Evolutionary conservation across 139 green algal species (phyloP).

Genomic region (Micromonas commoda): DNA sequence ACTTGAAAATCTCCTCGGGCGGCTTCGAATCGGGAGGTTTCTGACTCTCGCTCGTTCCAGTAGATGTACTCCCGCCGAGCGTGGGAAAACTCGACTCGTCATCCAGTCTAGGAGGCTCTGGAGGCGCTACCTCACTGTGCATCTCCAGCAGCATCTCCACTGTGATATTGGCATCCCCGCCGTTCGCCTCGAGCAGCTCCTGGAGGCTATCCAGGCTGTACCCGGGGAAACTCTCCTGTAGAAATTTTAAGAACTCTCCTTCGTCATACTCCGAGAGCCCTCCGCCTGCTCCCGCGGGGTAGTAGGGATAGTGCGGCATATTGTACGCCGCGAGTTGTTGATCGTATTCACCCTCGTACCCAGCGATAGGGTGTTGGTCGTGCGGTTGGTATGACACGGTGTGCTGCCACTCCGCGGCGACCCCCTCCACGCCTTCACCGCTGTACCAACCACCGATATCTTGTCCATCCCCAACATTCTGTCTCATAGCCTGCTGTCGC

Average conservation of each 20-base stretch:
- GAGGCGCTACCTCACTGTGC: neutral
- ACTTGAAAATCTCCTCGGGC: slow-evolving; percentile 4
- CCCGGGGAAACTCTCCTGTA: neutral
- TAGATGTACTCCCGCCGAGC: neutral
- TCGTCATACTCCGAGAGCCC: neutral
- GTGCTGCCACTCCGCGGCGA: no score
- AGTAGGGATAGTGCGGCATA: neutral
- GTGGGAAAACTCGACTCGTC: slow-evolving; percentile 21
- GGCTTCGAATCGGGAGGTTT: neutral
- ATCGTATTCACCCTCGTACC: no score
- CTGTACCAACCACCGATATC: neutral
- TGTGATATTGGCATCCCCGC: neutral
- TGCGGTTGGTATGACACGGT: no score
- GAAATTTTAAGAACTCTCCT: neutral
- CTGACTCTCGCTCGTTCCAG: neutral
- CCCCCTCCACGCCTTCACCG: neutral
- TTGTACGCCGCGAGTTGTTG: neutral
- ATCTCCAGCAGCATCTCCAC: slow-evolving; percentile 18
- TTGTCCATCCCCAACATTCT: neutral
- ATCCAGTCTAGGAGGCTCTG: neutral
- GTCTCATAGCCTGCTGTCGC: neutral
- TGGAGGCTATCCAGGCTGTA: neutral
- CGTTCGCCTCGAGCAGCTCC: neutral
- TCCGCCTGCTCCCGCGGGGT: neutral
- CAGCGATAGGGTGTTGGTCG: no score